phyloP scores from a whole-genome alignment of 352 stramenopile genomes.

The Blastocystis sp. region DNA sequence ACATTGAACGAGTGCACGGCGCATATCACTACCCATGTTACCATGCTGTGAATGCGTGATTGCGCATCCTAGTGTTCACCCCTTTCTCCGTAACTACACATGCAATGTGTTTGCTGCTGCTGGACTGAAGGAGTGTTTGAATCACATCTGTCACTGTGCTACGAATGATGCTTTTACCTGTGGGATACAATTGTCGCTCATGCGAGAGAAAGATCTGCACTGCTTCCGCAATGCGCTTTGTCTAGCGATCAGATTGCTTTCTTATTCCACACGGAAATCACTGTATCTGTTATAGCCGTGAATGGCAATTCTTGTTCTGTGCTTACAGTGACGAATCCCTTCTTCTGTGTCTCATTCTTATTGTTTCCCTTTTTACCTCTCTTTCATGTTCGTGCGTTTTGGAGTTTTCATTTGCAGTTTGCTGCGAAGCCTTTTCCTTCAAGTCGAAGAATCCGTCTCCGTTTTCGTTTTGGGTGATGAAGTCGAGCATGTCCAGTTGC shows the following conservation, averaged over 20 bases:
- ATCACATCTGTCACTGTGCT: conserved; percentile 5
- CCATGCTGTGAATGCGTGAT: not conserved
- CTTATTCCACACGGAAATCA: too few species aligned
- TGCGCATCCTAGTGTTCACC: not conserved
- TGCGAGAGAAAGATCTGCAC: not conserved
- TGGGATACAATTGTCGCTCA: not conserved
- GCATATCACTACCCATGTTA: conserved; percentile 16
- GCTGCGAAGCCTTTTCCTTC: too few species aligned
- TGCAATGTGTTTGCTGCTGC: not conserved
- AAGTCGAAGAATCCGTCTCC: conserved; percentile 7
- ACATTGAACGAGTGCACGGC: conserved; percentile 30
- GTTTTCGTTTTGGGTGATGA: not conserved
- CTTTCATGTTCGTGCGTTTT: too few species aligned
- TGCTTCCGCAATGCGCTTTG: not conserved
- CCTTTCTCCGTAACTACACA: not conserved
- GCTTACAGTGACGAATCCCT: too few species aligned
- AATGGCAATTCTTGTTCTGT: too few species aligned
- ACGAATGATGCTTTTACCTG: not conserved
- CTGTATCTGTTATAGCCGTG: too few species aligned
- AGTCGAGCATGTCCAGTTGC: not conserved
- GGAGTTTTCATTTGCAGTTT: too few species aligned
- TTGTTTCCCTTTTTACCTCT: too few species aligned
- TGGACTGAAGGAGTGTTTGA: not conserved
- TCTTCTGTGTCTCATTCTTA: too few species aligned
- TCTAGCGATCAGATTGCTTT: not conserved